These are phyloP conservation scores for Pyrus pyrifolia DNA, from an alignment of 306 rosid species.

Conservation along the genomic window DNA sequence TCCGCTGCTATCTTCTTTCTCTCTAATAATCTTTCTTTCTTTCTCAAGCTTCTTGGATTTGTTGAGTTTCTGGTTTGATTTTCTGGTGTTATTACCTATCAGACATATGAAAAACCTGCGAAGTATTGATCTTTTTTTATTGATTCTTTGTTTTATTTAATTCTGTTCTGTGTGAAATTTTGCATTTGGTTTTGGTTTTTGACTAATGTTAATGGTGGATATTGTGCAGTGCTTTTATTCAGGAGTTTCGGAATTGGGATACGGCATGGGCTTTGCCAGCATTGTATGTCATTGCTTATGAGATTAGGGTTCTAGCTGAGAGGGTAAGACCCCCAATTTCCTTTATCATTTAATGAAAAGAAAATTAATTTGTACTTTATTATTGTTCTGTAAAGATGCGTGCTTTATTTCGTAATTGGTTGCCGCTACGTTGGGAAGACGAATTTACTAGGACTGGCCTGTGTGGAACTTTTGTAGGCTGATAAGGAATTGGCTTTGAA, in stretches of 20 bases:
- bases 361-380: not conserved
- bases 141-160: not conserved
- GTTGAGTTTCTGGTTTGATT: too few species aligned
- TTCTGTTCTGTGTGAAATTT: not conserved
- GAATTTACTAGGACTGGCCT: not conserved
- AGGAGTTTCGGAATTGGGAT: slow-evolving; percentile 95
- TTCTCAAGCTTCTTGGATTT: too few species aligned
- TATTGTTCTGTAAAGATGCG: not conserved
- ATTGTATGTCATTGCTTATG: slow-evolving; percentile 63
- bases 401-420: not conserved
- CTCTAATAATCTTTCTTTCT: too few species aligned
- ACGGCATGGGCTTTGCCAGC: slow-evolving; percentile 94
- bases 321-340: slow-evolving; percentile 33
- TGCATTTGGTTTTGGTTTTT: not conserved
- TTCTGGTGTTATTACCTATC: too few species aligned
- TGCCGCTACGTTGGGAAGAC: not conserved
- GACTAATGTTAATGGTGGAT: slow-evolving; percentile 10
- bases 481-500: slow-evolving; percentile 66
- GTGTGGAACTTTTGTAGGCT: slow-evolving; percentile 32
- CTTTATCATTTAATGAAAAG: not conserved
- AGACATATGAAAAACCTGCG: slow-evolving; percentile 74
- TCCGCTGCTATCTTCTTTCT: too few species aligned
- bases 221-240: slow-evolving; percentile 74
- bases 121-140: slow-evolving; percentile 29
- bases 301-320: slow-evolving; percentile 91